These are phyloP conservation scores for Marasmius fiardii DNA, from an alignment of 1,284 basidiomycete species.

Conservation along the genomic window DNA sequence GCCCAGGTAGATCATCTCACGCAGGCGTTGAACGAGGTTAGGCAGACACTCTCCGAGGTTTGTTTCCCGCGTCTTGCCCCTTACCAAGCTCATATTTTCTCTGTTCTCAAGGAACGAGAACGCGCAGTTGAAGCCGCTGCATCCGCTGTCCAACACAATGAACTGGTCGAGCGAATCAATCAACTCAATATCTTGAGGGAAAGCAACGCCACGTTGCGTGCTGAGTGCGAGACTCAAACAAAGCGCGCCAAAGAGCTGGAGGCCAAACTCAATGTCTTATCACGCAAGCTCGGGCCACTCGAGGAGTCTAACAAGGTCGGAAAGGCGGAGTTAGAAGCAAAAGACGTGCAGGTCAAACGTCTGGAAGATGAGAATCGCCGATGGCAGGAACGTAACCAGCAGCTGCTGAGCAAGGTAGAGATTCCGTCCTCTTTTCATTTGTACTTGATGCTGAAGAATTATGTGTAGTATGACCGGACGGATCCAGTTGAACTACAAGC, in stretches of 20 bases:
- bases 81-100: background rate
- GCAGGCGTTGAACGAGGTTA: constrained; percentile 68
- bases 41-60: constrained; percentile 64
- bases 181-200: constrained; percentile 86
- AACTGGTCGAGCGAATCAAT: constrained; percentile 85
- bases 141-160: constrained; percentile 79
- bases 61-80: constrained; percentile 5
- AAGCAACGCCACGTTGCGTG: constrained; percentile 82
- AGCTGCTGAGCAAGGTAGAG: constrained; percentile 73
- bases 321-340: constrained; percentile 73
- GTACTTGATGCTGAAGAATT: constrained; percentile 7
- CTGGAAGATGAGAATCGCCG: constrained; percentile 78
- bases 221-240: constrained; percentile 67
- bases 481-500: constrained; percentile 86
- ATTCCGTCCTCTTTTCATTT: constrained; percentile 3
- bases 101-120: constrained; percentile 64
- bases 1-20: constrained; percentile 73
- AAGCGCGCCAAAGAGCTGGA: constrained; percentile 70
- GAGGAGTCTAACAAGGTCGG: constrained; percentile 68
- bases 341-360: constrained; percentile 64
- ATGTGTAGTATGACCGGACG: constrained; percentile 77
- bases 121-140: constrained; percentile 65
- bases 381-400: constrained; percentile 84
- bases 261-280: constrained; percentile 53
- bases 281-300: constrained; percentile 69